These are phyloP conservation scores for Mimosa pudica DNA, from an alignment of 306 rosid genomes.

Conservation along the genomic window DNA sequence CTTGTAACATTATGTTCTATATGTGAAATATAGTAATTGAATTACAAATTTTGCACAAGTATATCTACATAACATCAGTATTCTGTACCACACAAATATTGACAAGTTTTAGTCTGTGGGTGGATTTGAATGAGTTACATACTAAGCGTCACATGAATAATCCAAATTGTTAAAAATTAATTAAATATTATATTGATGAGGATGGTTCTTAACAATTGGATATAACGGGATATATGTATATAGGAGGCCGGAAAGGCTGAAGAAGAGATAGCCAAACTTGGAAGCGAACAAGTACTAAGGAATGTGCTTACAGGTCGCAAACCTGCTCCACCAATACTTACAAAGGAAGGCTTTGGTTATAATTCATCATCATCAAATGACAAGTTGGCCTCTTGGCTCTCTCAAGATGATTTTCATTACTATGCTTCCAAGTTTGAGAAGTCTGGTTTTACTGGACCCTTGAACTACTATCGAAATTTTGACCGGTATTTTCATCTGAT, in stretches of 20 bases:
- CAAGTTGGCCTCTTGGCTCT: slow-evolving; percentile 43
- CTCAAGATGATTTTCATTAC: slow-evolving; percentile 36
- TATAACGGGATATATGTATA: neutral
- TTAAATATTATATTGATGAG: neutral
- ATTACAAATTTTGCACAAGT: too few species aligned
- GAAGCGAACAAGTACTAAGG: slow-evolving; percentile 17
- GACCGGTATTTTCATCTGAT: neutral
- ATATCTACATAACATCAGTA: too few species aligned
- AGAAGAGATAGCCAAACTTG: slow-evolving; percentile 10
- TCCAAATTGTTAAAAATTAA: too few species aligned
- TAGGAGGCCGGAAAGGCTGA: neutral
- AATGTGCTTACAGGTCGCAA: slow-evolving; percentile 35
- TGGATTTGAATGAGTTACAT: too few species aligned
- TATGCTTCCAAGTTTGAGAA: slow-evolving; percentile 28
- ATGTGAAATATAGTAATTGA: too few species aligned
- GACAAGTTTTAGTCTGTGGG: too few species aligned
- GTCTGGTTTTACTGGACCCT: slow-evolving; percentile 37
- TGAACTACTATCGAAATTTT: slow-evolving; percentile 45
- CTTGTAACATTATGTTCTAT: too few species aligned
- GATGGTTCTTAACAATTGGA: neutral
- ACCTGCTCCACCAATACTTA: slow-evolving; percentile 32
- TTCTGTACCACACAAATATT: too few species aligned
- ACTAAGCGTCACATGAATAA: too few species aligned
- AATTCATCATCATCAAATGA: slow-evolving; percentile 18
- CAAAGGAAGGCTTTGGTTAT: slow-evolving; percentile 37